Evolutionary conservation across 2,329 filamentous ascomycete genomes (phyloP), one percentile per base, ranked within the genome.

Genomic region (Calonectria pseudoreteaudii): DNA sequence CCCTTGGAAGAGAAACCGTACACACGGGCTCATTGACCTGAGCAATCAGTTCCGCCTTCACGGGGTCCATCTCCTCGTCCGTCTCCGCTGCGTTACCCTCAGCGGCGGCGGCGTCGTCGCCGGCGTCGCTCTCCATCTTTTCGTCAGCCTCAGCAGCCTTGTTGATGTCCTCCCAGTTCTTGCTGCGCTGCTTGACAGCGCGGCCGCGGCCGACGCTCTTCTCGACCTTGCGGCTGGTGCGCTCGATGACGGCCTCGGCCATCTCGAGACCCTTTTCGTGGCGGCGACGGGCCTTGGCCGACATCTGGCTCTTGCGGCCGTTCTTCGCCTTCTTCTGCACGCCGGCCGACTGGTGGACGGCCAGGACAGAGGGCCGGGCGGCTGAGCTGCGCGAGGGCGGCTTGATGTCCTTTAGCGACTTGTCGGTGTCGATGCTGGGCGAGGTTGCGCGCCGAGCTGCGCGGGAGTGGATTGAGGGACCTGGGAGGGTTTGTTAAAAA

Each of bases 391-490:
- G 85, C 72, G 84, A 75, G 2, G 91, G 90, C 14, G 88, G 86
- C 74, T 88, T 86, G 72, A 90, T 84, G 47, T 91, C 86, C 81
- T 93, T 93, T 28, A 94, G 87, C 9, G 92, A 93, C 85, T 94
- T 94, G 87, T 94, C 93, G 53, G 91, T 90, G 84, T 94, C 86
- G 84, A 94, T 92, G 80, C 91, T 88, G 31, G 93, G 93, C 5
- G 93, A 94, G 20, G 91, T 91, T 60, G 92, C 94, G 76, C 94
- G 92, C 81, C 94, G 91, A 50, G 93, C 93, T 72, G 93, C 93
- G 77, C 94, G 93, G 68, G 94, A 96, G 86, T 93, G 93, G 72
- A 91, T 84, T 6, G 93, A 94, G 49, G 88, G 87, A 69, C 86
- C 92, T 94, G 23, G 18, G 26, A 23, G 10, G 31, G 26, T 18